Conservation (phyloP, 1,284 basidiomycete species). For the Ganoderma multipileum region DNA sequence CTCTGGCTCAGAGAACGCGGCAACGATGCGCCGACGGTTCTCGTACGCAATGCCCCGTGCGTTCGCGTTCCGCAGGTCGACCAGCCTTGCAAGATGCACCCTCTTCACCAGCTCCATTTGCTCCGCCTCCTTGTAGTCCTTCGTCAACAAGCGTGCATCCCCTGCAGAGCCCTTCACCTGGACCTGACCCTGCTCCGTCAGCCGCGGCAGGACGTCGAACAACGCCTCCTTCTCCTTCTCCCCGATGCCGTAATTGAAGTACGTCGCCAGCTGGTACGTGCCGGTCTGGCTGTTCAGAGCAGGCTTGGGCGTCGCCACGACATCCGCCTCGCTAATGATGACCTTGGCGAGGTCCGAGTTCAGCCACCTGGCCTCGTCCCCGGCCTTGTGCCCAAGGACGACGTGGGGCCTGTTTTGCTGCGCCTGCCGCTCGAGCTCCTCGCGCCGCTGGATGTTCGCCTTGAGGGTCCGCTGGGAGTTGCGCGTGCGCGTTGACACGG, state of each 20-base stretch:
- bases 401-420: constrained; percentile 65
- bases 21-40: constrained; percentile 83
- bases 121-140: constrained; percentile 27
- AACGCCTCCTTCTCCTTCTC: constrained; percentile 60
- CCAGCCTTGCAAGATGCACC: constrained; percentile 69
- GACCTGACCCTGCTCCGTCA: constrained; percentile 45
- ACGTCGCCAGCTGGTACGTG: constrained; percentile 50
- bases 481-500: constrained; percentile 42
- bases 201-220: constrained; percentile 62
- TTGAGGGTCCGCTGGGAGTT: constrained; percentile 53
- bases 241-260: constrained; percentile 69
- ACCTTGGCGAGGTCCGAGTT: constrained; percentile 67
- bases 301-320: constrained; percentile 43
- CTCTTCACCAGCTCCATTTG: constrained; percentile 63
- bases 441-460: constrained; percentile 56
- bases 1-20: constrained; percentile 76
- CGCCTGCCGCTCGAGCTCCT: constrained; percentile 49
- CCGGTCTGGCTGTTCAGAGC: constrained; percentile 17
- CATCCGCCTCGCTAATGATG: constrained; percentile 61
- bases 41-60: constrained; percentile 86
- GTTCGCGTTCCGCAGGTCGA: constrained; percentile 89
- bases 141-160: background rate
- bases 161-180: background rate
- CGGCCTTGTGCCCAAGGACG: constrained; percentile 72
- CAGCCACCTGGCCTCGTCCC: constrained; percentile 69